Base-by-base conservation (phyloP, 768 basidiomycete species). In the Dictyophora rubrovolvata region DNA sequence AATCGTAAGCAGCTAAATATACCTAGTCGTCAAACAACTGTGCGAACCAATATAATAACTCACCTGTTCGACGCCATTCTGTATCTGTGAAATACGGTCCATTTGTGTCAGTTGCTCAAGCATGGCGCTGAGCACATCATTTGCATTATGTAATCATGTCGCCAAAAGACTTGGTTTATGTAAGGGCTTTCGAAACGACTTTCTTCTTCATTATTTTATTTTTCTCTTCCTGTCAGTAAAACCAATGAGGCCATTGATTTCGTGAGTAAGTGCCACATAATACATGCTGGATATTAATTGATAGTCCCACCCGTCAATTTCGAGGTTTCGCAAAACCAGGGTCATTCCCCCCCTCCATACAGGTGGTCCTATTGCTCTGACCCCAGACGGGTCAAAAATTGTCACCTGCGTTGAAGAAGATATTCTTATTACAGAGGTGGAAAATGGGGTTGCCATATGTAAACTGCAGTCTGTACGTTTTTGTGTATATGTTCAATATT, bases 81-180 rank as follows among this genome's bases (percentile, higher is more conserved):
- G 91, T 56, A 94, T 84, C 71, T 94, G 93, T 10, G 93, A 93
- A 71, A 94, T 89, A 73, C 91, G 86, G 79, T 94, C 92, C 93
- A 93, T 93, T 77, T 89, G 84, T 71, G 88, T 83, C 70, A 91
- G 74, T 82, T 90, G 88, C 79, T 89, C 85, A 80, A 91, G 88
- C 88, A 91, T 91, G 76, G 75, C 87, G 81, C 83, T 50, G 52
- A 48, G 18, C 48, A 59, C 57, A 59, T 59, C n/a, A 42, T 42
- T 12, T 14, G 14, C n/a, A n/a, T 42, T 42, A 42, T 42, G 42
- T 42, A 42, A 42, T 28, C 28, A 28, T 42, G 10, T 42, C 11
- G n/a, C n/a, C 10, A 42, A 5, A 2, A 2, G 42, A 28, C 28
- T 28, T 28, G 28, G 28, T 28, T 28, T 28, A 28, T 28, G 28